Percentiles rank a stretch among this genome's conserved stretches.
phyloP scores from a whole-genome alignment of 768 basidiomycete species.

The Mycena crocata region DNA sequence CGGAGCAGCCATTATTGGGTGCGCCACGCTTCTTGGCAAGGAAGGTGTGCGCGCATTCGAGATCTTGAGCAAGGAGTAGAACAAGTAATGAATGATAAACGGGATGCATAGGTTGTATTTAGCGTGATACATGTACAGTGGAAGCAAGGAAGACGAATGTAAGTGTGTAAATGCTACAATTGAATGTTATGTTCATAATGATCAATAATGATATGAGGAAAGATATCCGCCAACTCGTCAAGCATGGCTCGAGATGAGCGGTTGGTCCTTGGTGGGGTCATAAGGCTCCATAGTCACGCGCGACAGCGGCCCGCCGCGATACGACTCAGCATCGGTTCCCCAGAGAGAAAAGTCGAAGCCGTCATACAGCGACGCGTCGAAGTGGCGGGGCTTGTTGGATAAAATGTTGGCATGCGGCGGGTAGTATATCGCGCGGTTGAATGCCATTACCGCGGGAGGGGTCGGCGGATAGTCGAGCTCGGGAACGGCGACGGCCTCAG shows the following conservation, averaged over 20 bases:
- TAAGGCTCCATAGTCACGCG: background rate
- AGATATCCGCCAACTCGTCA: too few relatives aligned
- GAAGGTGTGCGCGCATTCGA: constrained; percentile 67
- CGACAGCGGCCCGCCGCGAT: background rate
- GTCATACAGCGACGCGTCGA: too few relatives aligned
- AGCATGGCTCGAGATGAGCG: background rate
- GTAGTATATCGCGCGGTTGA: background rate
- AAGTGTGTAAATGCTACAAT: constrained; percentile 18
- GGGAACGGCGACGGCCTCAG: constrained; percentile 2
- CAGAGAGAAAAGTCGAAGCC: too few relatives aligned
- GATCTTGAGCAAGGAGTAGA: constrained; percentile 45
- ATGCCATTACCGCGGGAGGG: too few relatives aligned
- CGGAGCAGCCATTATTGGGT: constrained; percentile 79
- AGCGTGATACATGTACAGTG: constrained; percentile 2
- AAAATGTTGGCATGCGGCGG: background rate
- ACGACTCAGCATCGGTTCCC: too few relatives aligned
- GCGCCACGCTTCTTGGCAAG: constrained; percentile 64
- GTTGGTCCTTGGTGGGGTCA: background rate
- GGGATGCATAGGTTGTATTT: background rate
- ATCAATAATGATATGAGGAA: background rate
- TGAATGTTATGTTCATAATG: constrained; percentile 25
- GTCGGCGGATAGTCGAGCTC: background rate
- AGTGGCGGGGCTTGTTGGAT: too few relatives aligned
- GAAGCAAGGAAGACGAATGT: background rate
- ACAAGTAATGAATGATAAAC: background rate